Evolutionary conservation across 441 rosid genomes (phyloP).

Genomic region (Corymbia calophylla): DNA sequence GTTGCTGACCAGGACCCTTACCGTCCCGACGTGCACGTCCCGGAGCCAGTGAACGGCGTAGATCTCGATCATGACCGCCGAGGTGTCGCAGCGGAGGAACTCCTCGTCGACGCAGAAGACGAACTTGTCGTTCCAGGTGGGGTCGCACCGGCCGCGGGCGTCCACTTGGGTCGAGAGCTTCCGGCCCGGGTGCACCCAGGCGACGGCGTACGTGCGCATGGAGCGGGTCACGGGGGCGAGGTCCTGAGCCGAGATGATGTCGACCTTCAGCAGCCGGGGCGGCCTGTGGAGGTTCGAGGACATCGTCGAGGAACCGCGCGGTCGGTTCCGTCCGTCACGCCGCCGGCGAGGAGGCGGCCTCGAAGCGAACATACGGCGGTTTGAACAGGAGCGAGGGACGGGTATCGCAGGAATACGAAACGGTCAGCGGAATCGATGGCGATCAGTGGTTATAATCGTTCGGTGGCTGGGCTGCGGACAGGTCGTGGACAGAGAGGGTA

Average conservation of each 20-base stretch:
- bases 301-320: constrained; percentile 6
- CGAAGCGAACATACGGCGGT: not conserved
- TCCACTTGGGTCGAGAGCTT: constrained; percentile 62
- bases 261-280: constrained; percentile 63
- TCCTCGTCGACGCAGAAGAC: constrained; percentile 75
- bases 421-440: not conserved
- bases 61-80: constrained; percentile 73
- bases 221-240: constrained; percentile 37
- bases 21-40: constrained; percentile 65
- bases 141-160: constrained; percentile 41
- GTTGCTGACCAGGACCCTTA: constrained; percentile 61
- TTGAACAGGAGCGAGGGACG: not conserved
- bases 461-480: not conserved
- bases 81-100: constrained; percentile 43
- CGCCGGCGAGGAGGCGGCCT: not conserved
- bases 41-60: constrained; percentile 79
- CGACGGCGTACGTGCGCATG: constrained; percentile 76
- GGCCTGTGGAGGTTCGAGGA: constrained; percentile 30
- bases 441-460: not conserved
- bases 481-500: not conserved
- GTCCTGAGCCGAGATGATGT: constrained; percentile 75
- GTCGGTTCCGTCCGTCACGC: not conserved
- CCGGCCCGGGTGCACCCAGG: constrained; percentile 76
- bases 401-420: not conserved
- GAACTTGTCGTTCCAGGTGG: constrained; percentile 88